These are phyloP conservation scores for Globisporangium sylvaticum DNA, from an alignment of 352 stramenopile species.

Conservation along the genomic window DNA sequence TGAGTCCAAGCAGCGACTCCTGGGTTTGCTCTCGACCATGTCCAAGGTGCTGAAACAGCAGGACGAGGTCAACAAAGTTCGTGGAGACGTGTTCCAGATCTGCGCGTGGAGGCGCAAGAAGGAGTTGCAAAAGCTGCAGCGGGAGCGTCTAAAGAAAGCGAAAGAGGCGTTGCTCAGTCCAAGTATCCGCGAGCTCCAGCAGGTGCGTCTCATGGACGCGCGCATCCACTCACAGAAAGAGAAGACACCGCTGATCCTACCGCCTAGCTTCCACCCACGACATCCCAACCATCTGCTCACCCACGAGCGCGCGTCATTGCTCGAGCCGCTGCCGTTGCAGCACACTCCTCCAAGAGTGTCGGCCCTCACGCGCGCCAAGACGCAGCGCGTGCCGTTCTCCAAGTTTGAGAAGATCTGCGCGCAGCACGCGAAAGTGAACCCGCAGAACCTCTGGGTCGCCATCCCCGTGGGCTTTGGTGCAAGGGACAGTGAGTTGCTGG, in stretches of 20 bases:
- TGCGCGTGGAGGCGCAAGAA: conserved; percentile 23
- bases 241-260: conserved; percentile 21
- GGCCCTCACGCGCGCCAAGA: conserved; percentile 25
- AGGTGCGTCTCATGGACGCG: conserved; percentile 16
- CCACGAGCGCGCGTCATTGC: conserved; percentile 20
- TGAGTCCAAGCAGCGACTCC: conserved; percentile 26
- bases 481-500: not conserved
- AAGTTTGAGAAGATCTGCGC: conserved; percentile 48
- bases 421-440: conserved; percentile 40
- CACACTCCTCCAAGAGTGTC: conserved; percentile 29
- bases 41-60: conserved; percentile 15
- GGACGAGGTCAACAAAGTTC: conserved; percentile 12
- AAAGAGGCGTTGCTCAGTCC: conserved; percentile 27
- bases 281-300: conserved; percentile 5
- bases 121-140: conserved; percentile 24
- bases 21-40: conserved; percentile 22
- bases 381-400: conserved; percentile 37
- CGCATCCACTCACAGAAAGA: conserved; percentile 32
- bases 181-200: conserved; percentile 17
- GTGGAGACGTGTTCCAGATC: conserved; percentile 18
- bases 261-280: conserved; percentile 4
- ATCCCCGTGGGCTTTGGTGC: conserved; percentile 34
- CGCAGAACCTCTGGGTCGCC: conserved; percentile 57
- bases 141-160: conserved; percentile 29
- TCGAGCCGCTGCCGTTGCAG: conserved; percentile 36